Percentiles rank a stretch among this genome's conserved stretches.
Conservation (phyloP, 805 yeast species). For the Candida silvatica region DNA sequence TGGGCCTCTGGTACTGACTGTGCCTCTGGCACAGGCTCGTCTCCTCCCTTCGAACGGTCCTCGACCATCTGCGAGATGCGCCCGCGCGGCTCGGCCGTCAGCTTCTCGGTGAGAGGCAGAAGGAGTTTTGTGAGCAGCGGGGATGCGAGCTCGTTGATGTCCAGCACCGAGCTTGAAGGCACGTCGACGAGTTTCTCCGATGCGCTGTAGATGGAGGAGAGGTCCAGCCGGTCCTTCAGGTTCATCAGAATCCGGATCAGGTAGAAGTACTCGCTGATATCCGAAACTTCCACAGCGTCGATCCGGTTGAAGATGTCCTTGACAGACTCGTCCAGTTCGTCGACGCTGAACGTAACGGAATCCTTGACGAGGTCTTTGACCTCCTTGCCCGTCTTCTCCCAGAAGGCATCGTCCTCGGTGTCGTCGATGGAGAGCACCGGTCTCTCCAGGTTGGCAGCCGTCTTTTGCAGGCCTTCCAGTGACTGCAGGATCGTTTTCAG, state of each 20-base stretch:
- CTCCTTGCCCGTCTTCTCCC: constrained; percentile 13
- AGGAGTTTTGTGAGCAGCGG: constrained; percentile 4
- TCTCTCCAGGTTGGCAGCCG: constrained; percentile 14
- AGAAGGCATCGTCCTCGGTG: constrained; percentile 23
- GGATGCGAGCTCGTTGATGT: constrained; percentile 8
- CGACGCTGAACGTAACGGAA: constrained; percentile 9
- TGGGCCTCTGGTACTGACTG: constrained; percentile 15
- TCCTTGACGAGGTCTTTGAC: constrained; percentile 10
- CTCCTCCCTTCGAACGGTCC: no score
- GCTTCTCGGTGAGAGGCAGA: neutral
- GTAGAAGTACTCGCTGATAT: constrained; percentile 8
- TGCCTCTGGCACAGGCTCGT: no score
- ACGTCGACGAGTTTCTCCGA: constrained; percentile 3
- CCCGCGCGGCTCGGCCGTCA: neutral
- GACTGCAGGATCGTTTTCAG: constrained; percentile 10
- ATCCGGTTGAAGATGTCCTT: constrained; percentile 10
- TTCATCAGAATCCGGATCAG: constrained; percentile 18
- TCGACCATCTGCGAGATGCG: neutral
- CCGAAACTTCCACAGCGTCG: neutral
- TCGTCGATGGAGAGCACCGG: constrained; percentile 29
- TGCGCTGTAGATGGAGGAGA: constrained; percentile 7
- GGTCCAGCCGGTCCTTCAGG: constrained; percentile 15
- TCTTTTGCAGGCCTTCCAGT: constrained; percentile 12
- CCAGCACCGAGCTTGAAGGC: constrained; percentile 4
- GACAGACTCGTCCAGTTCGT: constrained; percentile 11